Evolutionary conservation across 495 filamentous ascomycete species (phyloP).

Genomic region (Talaromyces wortmannii): DNA sequence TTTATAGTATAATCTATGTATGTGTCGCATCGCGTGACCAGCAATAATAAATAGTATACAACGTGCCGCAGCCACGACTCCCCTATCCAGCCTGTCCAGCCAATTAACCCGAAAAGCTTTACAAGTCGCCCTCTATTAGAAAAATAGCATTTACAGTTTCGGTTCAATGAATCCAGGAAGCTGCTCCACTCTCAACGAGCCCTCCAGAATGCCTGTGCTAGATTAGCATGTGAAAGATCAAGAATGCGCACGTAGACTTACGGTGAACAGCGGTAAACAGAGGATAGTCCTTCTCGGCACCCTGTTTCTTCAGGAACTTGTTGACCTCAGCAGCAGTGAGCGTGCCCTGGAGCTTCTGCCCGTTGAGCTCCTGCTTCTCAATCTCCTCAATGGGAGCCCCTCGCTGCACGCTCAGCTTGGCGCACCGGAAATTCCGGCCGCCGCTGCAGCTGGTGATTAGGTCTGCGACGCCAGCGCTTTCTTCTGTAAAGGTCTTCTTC

Average conservation of each 20-base stretch:
- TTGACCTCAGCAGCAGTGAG: slow-evolving; percentile 88
- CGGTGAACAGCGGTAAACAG: slow-evolving; percentile 79
- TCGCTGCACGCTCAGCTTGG: slow-evolving; percentile 78
- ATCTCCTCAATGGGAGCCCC: slow-evolving; percentile 77
- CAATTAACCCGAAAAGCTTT: neutral
- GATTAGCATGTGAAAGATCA: neutral
- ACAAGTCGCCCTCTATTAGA: neutral
- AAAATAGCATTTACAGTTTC: neutral
- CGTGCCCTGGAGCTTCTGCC: slow-evolving; percentile 94
- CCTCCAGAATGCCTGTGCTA: slow-evolving; percentile 31
- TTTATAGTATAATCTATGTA: no score
- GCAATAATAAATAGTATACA: no score
- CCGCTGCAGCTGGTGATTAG: slow-evolving; percentile 89
- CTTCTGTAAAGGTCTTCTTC: slow-evolving; percentile 84
- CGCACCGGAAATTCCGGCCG: slow-evolving; percentile 90
- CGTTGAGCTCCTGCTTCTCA: slow-evolving; percentile 85
- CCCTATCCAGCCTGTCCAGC: neutral
- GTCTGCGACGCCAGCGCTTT: slow-evolving; percentile 93
- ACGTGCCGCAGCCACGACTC: neutral
- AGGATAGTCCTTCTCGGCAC: slow-evolving; percentile 77
- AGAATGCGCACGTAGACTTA: slow-evolving; percentile 14
- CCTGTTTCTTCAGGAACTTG: slow-evolving; percentile 71
- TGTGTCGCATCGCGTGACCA: neutral
- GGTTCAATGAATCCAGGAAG: slow-evolving; percentile 21
- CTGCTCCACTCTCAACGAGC: slow-evolving; percentile 32